Evolutionary conservation across 1,284 basidiomycete species (phyloP).

Genomic region (Cutaneotrichosporon spelunceum): DNA sequence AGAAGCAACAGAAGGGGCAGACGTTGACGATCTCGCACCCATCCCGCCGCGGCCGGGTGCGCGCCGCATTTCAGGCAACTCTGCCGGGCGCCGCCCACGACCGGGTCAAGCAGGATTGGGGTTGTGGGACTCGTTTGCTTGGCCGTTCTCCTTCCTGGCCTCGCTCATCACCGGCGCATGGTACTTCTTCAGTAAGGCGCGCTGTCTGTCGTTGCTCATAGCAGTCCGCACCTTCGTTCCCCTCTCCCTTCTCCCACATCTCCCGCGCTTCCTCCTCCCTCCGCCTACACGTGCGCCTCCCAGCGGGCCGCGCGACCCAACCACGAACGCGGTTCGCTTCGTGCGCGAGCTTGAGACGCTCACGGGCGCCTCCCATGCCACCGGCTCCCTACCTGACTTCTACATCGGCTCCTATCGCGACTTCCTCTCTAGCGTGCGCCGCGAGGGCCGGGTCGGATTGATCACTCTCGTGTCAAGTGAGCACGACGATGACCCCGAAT

Average conservation of each 20-base stretch:
- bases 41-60: constrained; percentile 12
- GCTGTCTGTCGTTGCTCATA: not conserved
- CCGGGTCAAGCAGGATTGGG: constrained; percentile 11
- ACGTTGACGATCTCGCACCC: constrained; percentile 13
- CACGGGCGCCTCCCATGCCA: constrained; percentile 32
- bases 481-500: constrained; percentile 81
- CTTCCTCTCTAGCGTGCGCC: constrained; percentile 66
- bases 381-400: constrained; percentile 66
- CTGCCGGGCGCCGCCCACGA: not conserved
- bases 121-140: constrained; percentile 33
- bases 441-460: constrained; percentile 70
- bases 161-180: constrained; percentile 44
- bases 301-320: constrained; percentile 34
- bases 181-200: constrained; percentile 47
- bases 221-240: constrained; percentile 48
- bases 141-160: constrained; percentile 39
- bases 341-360: constrained; percentile 43
- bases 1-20: constrained; percentile 15
- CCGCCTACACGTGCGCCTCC: constrained; percentile 30
- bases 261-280: constrained; percentile 48
- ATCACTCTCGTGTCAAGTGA: constrained; percentile 83
- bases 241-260: constrained; percentile 41
- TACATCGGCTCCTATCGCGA: constrained; percentile 77
- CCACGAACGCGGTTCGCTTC: constrained; percentile 34
- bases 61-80: constrained; percentile 25